These are phyloP conservation scores for Cordyceps fumosorosea DNA, from an alignment of 2,329 filamentous ascomycete species.

Conservation along the genomic window DNA sequence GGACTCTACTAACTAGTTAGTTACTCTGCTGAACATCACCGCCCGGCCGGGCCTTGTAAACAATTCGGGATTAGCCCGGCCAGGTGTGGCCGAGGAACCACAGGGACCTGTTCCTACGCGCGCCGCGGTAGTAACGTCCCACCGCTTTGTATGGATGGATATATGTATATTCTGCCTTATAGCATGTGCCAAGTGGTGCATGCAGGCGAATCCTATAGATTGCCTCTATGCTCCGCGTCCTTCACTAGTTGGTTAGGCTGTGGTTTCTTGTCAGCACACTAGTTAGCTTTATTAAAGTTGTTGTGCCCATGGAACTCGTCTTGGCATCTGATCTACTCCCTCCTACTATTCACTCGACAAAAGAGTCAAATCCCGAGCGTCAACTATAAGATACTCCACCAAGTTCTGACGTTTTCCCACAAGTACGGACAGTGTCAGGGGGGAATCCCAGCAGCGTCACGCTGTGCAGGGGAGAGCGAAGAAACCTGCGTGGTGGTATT, in stretches of 20 bases:
- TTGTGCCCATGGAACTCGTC: not conserved
- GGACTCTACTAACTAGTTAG: not conserved
- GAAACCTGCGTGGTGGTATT: too few relatives aligned
- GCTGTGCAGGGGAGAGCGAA: too few relatives aligned
- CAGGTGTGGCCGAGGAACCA: not conserved
- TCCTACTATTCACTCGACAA: not conserved
- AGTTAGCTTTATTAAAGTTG: not conserved
- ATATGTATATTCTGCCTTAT: too few relatives aligned
- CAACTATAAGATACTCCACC: not conserved
- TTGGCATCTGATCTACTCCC: conserved; percentile 9
- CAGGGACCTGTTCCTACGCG: too few relatives aligned
- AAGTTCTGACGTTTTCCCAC: not conserved
- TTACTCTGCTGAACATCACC: too few relatives aligned
- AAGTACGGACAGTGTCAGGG: not conserved
- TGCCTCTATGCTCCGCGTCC: not conserved
- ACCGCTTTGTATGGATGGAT: too few relatives aligned
- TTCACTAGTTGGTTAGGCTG: not conserved
- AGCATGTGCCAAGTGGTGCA: not conserved
- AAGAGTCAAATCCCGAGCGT: not conserved
- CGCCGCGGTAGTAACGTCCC: too few relatives aligned
- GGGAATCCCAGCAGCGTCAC: too few relatives aligned
- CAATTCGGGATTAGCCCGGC: not conserved
- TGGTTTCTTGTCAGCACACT: not conserved
- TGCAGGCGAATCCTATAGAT: not conserved
- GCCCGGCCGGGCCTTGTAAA: not conserved